phyloP scores from a whole-genome alignment of 140 eudicot species.

The Senecio squalidus region DNA sequence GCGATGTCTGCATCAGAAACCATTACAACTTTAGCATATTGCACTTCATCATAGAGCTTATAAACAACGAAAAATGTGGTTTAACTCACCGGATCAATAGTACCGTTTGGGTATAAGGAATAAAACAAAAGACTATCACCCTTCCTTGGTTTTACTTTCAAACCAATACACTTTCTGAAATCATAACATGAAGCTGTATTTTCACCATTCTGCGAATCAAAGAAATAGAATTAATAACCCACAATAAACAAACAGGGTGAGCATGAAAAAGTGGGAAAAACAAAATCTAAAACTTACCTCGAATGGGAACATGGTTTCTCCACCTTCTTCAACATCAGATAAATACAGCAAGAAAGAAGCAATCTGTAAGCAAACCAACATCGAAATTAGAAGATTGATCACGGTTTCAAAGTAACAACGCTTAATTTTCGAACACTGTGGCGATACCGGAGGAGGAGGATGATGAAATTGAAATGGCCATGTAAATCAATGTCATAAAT shows the following conservation, averaged over 20 bases:
- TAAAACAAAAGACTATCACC: slow-evolving; percentile 86
- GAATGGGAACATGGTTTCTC: slow-evolving; percentile 94
- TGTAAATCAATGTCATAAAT: too few relatives aligned
- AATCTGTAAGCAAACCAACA: slow-evolving; percentile 37
- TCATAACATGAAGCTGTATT: slow-evolving; percentile 43
- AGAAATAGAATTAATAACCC: not conserved
- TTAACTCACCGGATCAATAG: slow-evolving; percentile 71
- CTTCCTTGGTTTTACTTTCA: slow-evolving; percentile 72
- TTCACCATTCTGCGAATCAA: slow-evolving; percentile 51
- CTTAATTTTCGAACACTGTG: too few relatives aligned
- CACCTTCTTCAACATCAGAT: slow-evolving; percentile 95
- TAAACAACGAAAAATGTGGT: not conserved
- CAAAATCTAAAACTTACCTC: slow-evolving; percentile 41
- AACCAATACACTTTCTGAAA: slow-evolving; percentile 51
- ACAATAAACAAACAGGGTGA: not conserved
- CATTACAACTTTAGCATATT: not conserved
- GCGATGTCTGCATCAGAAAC: slow-evolving; percentile 53
- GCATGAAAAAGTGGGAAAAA: not conserved
- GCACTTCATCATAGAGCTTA: not conserved
- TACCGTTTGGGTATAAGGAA: slow-evolving; percentile 71
- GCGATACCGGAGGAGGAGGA: too few relatives aligned
- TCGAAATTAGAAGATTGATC: not conserved
- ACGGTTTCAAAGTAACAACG: not conserved
- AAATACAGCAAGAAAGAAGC: slow-evolving; percentile 88
- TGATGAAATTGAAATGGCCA: too few relatives aligned